A percentile compares a stretch with the other conserved stretches of the same genome.
Conservation (phyloP, 352 stramenopile species). For the Phytophthora foliorum region DNA sequence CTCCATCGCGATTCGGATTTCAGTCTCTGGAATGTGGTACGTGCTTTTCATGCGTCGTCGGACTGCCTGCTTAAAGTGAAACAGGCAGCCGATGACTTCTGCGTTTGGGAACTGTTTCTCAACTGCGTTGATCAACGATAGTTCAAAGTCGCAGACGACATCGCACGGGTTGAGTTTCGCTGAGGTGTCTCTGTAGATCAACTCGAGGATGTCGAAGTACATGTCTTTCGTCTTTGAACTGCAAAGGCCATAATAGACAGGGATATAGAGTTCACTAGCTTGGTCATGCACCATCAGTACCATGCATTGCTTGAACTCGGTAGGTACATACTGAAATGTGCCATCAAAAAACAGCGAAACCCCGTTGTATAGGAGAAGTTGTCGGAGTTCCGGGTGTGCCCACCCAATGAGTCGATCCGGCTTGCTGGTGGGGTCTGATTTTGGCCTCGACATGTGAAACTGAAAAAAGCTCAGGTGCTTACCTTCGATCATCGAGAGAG, state of each 20-base stretch:
- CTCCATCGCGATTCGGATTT: neutral
- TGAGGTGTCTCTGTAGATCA: neutral
- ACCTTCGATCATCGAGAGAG: slow-evolving; percentile 5
- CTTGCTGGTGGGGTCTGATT: neutral
- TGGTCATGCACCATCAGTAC: slow-evolving; percentile 15
- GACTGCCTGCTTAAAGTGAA: slow-evolving; percentile 1
- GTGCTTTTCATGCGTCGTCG: neutral
- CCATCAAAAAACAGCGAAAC: slow-evolving; percentile 8
- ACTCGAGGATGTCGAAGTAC: neutral
- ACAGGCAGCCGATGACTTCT: neutral
- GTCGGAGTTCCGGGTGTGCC: neutral
- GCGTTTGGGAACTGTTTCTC: neutral
- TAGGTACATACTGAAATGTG: neutral
- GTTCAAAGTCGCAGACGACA: slow-evolving; percentile 1
- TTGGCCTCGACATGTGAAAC: slow-evolving; percentile 7
- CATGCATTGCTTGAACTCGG: slow-evolving; percentile 9
- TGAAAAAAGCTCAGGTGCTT: slow-evolving; percentile 3
- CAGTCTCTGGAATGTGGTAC: neutral
- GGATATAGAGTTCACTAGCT: too few species aligned
- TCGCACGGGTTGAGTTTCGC: neutral
- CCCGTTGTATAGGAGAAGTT: slow-evolving; percentile 14
- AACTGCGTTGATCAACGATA: neutral
- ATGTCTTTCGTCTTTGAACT: slow-evolving; percentile 1
- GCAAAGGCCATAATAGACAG: too few species aligned
- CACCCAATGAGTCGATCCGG: neutral